Percentiles rank a stretch among this genome's conserved stretches.
Evolutionary conservation across 2,329 filamentous ascomycete genomes (phyloP).

Genomic region (Raffaelea ambrosiae): DNA sequence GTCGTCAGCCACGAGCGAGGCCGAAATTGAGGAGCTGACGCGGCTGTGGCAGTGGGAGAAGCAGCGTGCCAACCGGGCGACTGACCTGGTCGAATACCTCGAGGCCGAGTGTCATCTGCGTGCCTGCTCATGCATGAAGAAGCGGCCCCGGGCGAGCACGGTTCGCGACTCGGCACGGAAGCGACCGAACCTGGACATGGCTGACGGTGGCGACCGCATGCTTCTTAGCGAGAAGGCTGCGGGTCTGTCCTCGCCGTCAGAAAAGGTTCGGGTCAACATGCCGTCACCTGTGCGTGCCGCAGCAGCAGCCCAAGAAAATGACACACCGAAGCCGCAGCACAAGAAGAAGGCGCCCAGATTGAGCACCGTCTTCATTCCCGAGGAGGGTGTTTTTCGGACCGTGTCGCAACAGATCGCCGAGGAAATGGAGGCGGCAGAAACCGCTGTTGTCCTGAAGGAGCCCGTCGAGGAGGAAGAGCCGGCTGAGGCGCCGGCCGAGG

Average conservation of each 20-base stretch:
- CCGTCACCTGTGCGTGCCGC: neutral
- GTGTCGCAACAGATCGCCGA: conserved; percentile 46
- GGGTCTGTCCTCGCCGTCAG: conserved; percentile 6
- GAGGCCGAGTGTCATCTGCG: conserved; percentile 64
- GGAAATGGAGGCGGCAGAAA: conserved; percentile 26
- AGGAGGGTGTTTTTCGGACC: conserved; percentile 55
- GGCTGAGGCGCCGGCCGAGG: no score
- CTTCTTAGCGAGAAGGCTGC: conserved; percentile 29
- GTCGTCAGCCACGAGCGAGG: conserved; percentile 46
- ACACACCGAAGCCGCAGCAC: neutral
- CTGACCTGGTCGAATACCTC: conserved; percentile 68
- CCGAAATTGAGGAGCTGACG: conserved; percentile 50
- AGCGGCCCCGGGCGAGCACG: conserved; percentile 22
- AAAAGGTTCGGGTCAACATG: conserved; percentile 16
- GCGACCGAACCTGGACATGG: conserved; percentile 25
- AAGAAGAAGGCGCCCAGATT: conserved; percentile 25
- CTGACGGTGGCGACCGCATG: conserved; percentile 32
- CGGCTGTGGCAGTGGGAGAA: conserved; percentile 46
- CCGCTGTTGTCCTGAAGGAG: conserved; percentile 10
- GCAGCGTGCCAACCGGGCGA: conserved; percentile 57
- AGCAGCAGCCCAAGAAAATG: conserved; percentile 13
- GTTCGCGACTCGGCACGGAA: conserved; percentile 23
- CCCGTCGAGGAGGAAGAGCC: conserved; percentile 10
- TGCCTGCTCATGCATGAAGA: conserved; percentile 53
- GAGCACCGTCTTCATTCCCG: conserved; percentile 51